Base-by-base conservation (phyloP, 2,329 filamentous ascomycete species). In the Malbranchea zuffiana region DNA sequence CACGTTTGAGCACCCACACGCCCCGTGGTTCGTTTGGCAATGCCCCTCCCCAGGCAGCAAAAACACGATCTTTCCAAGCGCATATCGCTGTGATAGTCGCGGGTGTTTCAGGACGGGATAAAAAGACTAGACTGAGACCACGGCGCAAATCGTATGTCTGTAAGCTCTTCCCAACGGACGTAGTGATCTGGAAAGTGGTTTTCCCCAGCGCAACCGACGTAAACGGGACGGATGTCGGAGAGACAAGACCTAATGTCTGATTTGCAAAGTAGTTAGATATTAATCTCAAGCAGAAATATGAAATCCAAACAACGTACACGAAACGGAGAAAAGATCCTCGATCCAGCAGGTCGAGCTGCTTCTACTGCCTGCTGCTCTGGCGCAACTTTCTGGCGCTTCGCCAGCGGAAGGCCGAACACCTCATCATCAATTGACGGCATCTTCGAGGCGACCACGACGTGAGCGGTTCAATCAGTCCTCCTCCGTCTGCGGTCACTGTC, bases 111-210 rank as follows among this genome's bases (percentile, higher is more conserved):
- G 92, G 90, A 35, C 86, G 74, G 13, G 84, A 95, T 43, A 98
- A 74, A 60, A 98, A 98, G 52, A 96, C 77, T 33, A 98, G 75
- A 51, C 92, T 88, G 43, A 98, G 72, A 31, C 88, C 88, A 50
- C 80, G 77, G 58, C 82, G 84, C 44, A 98, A 66, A 57, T 98
- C 90, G 65, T 98, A 98, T 0, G 90, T 98, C 62, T 98, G 90
- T 31, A 98, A 72, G 41, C 80, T 84, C 51, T 79, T 75, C 44
- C 88, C 90, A 44, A 92, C 82, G 0, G 85, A 96, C 19, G 90
- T 98, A 21, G 90, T 96, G 60, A 98, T 85, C 59, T 98, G 90
- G 56, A 94, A 98, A 3, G 86, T 93, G 1, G 84, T 88, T 62
- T 93, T 94, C 40, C 90, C 90, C 11, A 94, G 69, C 1, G 88